Evolutionary conservation across 129 eudicot species (phyloP), one percentile per base, ranked within the genome.

Genomic region (carrot (Daucus carota)): DNA sequence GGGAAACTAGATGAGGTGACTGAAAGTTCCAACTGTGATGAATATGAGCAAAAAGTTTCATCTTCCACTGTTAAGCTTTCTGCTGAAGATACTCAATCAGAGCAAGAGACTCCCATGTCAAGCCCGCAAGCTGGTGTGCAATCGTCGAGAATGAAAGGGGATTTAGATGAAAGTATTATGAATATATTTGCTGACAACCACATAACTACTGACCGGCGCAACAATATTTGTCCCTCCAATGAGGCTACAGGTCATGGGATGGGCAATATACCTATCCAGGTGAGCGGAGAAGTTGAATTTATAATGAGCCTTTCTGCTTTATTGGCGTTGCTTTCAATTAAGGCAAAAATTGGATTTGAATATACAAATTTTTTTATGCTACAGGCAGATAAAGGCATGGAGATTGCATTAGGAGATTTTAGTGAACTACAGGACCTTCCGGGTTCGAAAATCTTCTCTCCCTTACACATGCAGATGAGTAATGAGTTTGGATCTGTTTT

Each of bases 401-500:
- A 81, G 26, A 66, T 81, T 28, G 28, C 36, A 36, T 34, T 79
- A 32, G 77, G 73, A n/a, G 79, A 73, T 54, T 75, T 79, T 17
- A 52, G 47, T 57, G 73, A 57, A 24, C 71, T 18, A 60, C 59
- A 76, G 47, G 81, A 76, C 18, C 28, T 45, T n/a, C 24, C 66
- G 8, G 85, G 81, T 62, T 46, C 65, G 47, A 85, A 85, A 76
- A 75, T 85, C 36, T 85, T 85, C 72, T 85, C 86, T 41, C 88
- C 88, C 18, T 29, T 63, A 20, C 81, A 75, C 20, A 69, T 76
- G 31, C 86, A 84, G 36, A 72, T 74, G 84, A 80, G 72, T 18
- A 73, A 71, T 6, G 87, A 83, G 76, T 76, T 80, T 77, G 87
- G 85, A 72, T 46, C 79, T 13, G 43, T 78, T 40, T 76, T 44